Base-by-base conservation (phyloP, 148 eudicot genomes). In the Vaccinium darrowii region DNA sequence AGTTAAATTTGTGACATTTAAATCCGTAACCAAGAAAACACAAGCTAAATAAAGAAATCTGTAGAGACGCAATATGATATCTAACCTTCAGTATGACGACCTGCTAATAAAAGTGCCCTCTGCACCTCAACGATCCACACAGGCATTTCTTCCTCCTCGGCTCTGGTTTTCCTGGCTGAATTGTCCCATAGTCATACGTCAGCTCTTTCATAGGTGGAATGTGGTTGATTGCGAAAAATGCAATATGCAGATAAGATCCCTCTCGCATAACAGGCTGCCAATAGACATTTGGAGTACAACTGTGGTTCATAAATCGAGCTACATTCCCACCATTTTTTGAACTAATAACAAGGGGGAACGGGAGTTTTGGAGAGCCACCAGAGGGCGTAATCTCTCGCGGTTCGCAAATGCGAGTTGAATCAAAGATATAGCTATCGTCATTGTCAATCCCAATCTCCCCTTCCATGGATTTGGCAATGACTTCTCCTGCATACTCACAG, bases 181-280 rank as follows among this genome's bases (percentile, higher is more conserved):
- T 89, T 56, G 86, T 83, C 57, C 99, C 99, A 85, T 96, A 93
- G 84, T 96, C 94, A 93, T 83, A 95, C 30, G 95, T 93, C 86
- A 96, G 90, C 92, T 96, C 99, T 67, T 92, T 91, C 99, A 96
- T 90, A 14, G 98, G 99, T 81, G 98, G 91, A 60, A 96, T 96
- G 84, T 95, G 97, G 33, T 88, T 90, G 72, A 94, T 88, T 69
- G 99, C 98, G 89, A 88, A 96, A 86, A 96, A 95, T 13, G 91
- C 97, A 88, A 95, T 87, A 89, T 93, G 98, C 53, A 92, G 69
- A 86, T 83, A 89, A 36, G 92, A 86, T 76, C 90, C 95, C 80
- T 93, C 98, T 77, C 95, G 89, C 60, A 92, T 83, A 90, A 94
- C 83, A 30, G 94, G 95, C 88, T 91, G 98, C 99, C 99, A 96